These are phyloP conservation scores for Carex arenaria DNA, from an alignment of 202 grass and related monocot genomes.

Conservation along the genomic window DNA sequence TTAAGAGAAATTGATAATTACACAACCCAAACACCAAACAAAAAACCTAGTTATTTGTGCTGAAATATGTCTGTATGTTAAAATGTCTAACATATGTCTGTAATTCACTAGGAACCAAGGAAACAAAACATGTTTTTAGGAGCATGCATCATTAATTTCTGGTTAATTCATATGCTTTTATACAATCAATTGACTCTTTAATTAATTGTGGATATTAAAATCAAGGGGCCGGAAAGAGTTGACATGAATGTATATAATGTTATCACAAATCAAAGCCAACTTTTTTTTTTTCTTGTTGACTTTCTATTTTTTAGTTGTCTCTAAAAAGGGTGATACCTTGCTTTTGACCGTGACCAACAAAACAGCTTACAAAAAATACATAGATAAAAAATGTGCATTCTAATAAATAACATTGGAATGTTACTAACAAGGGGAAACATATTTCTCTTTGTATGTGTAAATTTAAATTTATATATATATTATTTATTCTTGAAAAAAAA, in stretches of 20 bases:
- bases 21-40: not conserved
- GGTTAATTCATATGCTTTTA: not conserved
- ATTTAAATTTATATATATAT: not conserved
- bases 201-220: not conserved
- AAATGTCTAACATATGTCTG: not conserved
- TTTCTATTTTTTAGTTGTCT: not conserved
- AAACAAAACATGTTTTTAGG: not conserved
- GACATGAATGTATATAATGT: not conserved
- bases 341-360: not conserved
- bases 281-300: not conserved
- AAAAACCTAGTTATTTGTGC: not conserved
- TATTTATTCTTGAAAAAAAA: not conserved
- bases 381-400: not conserved
- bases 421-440: not conserved
- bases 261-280: not conserved
- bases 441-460: not conserved
- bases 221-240: not conserved
- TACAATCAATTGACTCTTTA: not conserved
- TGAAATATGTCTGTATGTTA: not conserved
- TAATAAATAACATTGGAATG: not conserved
- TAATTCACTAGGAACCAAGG: not conserved
- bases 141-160: not conserved
- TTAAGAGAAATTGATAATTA: not conserved
- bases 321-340: not conserved
- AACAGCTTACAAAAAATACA: not conserved